Evolutionary conservation across 805 yeast genomes (phyloP), one percentile per base, ranked within the genome.

Genomic region (Blastobotrys attinorum): DNA sequence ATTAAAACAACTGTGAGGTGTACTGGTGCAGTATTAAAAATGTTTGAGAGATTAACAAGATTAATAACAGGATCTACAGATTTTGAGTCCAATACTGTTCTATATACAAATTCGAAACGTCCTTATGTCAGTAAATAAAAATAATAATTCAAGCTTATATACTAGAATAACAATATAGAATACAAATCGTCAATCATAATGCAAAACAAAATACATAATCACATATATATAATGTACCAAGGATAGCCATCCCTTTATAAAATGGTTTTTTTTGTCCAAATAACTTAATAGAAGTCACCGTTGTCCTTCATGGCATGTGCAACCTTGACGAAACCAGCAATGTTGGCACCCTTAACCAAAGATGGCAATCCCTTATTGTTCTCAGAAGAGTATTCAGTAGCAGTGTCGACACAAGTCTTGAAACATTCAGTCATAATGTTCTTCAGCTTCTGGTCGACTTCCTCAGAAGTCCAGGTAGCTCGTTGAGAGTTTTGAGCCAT

Each of bases 401-500:
- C 94, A 52, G 95, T 90, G 56, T 78, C 75, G 72, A 87, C 81
- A 71, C 97, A 90, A 76, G 81, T 84, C 67, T 85, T 74, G 79
- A 90, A 90, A 73, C 96, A 86, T 65, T 75, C 79, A 66, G 80
- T 74, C 97, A 90, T 90, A 67, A 92, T 90, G 64, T 75, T 76
- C 81, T 88, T 87, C 65, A 90, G 79, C 71, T 85, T 88, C 51
- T 68, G 65, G 69, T 90, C 97, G 58, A 90, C 97, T 72, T 86
- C 87, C 75, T 88, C 96, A 48, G 80, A 59, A 52, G 95, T 77
- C 97, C 97, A 92, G 55, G 71, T 69, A 55, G 80, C 78, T 76
- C 97, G 84, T 66, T 83, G 94, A 47, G 97, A 86, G 85, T 90
- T 92, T 76, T 90, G 98, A 54, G 97, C 97, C 98, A 90, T 92